phyloP scores from a whole-genome alignment of 768 basidiomycete genomes.

The Leccinum incarnatum region DNA sequence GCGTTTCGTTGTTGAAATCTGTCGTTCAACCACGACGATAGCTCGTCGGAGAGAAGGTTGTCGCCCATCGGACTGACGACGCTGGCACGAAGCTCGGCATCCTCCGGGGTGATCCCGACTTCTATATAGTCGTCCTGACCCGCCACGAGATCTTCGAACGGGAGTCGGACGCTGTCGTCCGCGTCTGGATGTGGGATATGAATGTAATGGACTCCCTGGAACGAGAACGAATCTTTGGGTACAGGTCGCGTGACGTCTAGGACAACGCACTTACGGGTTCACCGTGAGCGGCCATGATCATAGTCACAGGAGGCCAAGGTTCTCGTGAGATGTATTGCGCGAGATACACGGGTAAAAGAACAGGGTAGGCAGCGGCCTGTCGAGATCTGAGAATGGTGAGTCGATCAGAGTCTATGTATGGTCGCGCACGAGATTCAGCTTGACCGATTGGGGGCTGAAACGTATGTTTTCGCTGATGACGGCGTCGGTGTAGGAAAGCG shows the following conservation, averaged over 20 bases:
- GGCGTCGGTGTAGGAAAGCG: conserved; percentile 36
- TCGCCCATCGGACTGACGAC: conserved; percentile 20
- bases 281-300: conserved; percentile 28
- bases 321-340: conserved; percentile 42
- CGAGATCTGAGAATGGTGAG: conserved; percentile 5
- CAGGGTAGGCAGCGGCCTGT: conserved; percentile 58
- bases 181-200: conserved; percentile 24
- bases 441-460: conserved; percentile 44
- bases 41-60: conserved; percentile 35
- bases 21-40: conserved; percentile 32
- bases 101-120: conserved; percentile 9
- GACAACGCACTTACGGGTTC: conserved; percentile 20
- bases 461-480: conserved; percentile 37
- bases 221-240: not conserved
- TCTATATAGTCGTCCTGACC: conserved; percentile 25
- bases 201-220: conserved; percentile 27
- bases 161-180: conserved; percentile 15
- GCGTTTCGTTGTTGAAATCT: conserved; percentile 21
- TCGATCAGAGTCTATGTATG: not conserved
- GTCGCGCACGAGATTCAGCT: conserved; percentile 44
- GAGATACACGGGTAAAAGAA: conserved; percentile 64
- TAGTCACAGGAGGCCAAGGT: conserved; percentile 29
- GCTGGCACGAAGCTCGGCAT: conserved; percentile 14
- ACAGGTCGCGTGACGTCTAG: not conserved
- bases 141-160: conserved; percentile 23